Evolutionary conservation across 2,329 filamentous ascomycete species (phyloP).

Genomic region (Verruconis gallopava): DNA sequence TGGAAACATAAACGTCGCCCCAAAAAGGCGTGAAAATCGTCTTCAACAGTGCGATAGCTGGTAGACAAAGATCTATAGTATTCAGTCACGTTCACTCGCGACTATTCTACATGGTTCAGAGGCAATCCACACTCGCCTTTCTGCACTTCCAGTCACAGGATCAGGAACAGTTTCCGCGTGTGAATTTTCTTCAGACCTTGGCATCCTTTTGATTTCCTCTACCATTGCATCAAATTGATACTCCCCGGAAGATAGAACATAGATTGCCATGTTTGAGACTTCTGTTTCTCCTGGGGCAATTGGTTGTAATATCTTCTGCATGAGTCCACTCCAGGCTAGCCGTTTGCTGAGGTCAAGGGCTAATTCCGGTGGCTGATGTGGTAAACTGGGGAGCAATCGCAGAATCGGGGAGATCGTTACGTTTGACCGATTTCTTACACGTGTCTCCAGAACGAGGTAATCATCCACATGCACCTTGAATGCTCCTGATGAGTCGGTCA

Average conservation of each 20-base stretch:
- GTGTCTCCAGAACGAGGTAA: slow-evolving; percentile 59
- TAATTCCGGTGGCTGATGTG: slow-evolving; percentile 56
- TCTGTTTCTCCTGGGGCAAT: slow-evolving; percentile 46
- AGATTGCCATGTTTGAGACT: slow-evolving; percentile 55
- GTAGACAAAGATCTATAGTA: too few relatives aligned
- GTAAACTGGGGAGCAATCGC: slow-evolving; percentile 62
- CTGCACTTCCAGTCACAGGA: slow-evolving; percentile 4
- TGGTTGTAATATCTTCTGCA: slow-evolving; percentile 60
- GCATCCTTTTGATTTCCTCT: slow-evolving; percentile 60
- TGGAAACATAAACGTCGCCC: too few relatives aligned
- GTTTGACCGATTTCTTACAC: slow-evolving; percentile 59
- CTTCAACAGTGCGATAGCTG: too few relatives aligned
- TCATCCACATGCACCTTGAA: slow-evolving; percentile 42
- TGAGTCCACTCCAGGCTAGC: slow-evolving; percentile 70
- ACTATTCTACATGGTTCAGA: slow-evolving; percentile 20
- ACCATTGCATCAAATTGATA: slow-evolving; percentile 73
- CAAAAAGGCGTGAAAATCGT: too few relatives aligned
- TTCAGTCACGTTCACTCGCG: too few relatives aligned
- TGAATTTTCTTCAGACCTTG: too few relatives aligned
- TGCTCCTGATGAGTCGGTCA: slow-evolving; percentile 29
- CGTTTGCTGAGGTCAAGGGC: slow-evolving; percentile 73
- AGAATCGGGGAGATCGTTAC: slow-evolving; percentile 58
- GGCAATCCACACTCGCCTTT: slow-evolving; percentile 22
- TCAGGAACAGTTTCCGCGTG: too few relatives aligned
- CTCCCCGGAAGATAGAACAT: slow-evolving; percentile 63